Percentiles rank a stretch among this genome's conserved stretches.
Conservation (phyloP, 495 filamentous ascomycete genomes). For the Neurospora sp. region DNA sequence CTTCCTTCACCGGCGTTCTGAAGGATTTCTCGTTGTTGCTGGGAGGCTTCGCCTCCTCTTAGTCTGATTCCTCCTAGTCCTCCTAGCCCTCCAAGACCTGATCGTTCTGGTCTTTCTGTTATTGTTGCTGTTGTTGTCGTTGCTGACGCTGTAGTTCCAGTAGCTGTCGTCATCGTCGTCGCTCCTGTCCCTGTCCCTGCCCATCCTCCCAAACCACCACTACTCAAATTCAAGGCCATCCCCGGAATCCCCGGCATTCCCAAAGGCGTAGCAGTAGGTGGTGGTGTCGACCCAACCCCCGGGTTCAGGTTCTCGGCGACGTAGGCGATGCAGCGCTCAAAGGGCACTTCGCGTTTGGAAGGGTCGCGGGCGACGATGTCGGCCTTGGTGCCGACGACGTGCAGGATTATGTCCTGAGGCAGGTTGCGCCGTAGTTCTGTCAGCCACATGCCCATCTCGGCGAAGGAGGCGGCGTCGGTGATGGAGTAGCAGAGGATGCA, state of each 20-base stretch:
- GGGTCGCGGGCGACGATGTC: conserved; percentile 84
- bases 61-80: not conserved
- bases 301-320: conserved; percentile 83
- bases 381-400: conserved; percentile 91
- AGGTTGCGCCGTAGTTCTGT: conserved; percentile 66
- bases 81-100: not conserved
- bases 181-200: conserved; percentile 4
- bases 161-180: not conserved
- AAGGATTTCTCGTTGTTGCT: not conserved
- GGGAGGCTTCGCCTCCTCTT: not conserved
- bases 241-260: conserved; percentile 11
- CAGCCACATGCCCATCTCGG: conserved; percentile 91
- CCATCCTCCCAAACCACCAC: not conserved
- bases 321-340: conserved; percentile 89
- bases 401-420: conserved; percentile 68
- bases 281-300: conserved; percentile 50
- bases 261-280: conserved; percentile 39
- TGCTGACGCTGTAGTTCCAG: not conserved
- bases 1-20: not conserved
- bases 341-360: conserved; percentile 65
- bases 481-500: conserved; percentile 94
- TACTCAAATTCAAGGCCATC: not conserved
- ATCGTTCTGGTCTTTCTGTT: not conserved
- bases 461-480: conserved; percentile 74
- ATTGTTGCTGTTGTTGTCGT: not conserved